Base-by-base conservation (phyloP, 2,329 filamentous ascomycete species). In the Whalleya microplaca region DNA sequence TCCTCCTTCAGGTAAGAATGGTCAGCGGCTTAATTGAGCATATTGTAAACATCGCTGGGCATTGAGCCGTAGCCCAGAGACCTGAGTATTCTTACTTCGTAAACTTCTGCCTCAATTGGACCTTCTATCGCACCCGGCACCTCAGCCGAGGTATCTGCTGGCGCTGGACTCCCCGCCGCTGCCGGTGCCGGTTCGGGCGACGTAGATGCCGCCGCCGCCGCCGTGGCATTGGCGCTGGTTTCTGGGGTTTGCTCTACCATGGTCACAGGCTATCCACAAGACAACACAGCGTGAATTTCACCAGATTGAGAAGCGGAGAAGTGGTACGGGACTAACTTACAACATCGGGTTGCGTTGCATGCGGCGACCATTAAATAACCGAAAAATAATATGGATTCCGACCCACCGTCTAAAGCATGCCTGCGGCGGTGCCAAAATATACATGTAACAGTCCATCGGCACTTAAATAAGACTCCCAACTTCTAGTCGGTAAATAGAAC, bases 271-370 rank as follows among this genome's bases (percentile, higher is more conserved):
- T 41, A 53, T 18, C 21, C 37, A 40, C 29, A 37, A 41, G 16
- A 23, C 45, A 48, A 2, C 41, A 53, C 14, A 18, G 48, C 41
- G 23, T 43, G 45, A 23, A 27, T 46, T 27, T 48, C 18, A 20
- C 19, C 47, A 29, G 37, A 50, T 40, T 29, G 29, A 37, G 42
- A 48, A 51, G 60, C 58, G 51, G 57, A 56, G 56, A 56, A 58
- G 57, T 55, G 32, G 32, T 12, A 37, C 9, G 14, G 10, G 32
- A 3, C 32, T 14, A 37, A 16, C 9, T 12, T 37, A 37, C 3
- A 37, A 37, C 32, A 16, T 14, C 14, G 14, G 10, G 32, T 37
- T 8, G 32, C 8, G 32, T 6, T 12, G 32, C 32, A 16, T 37
- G 32, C 32, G 9, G 32, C 9, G 3, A 14, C 32, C 32, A 27